Base-by-base conservation (phyloP, 176 grass and related monocot genomes). In the Aegilops bicornis region DNA sequence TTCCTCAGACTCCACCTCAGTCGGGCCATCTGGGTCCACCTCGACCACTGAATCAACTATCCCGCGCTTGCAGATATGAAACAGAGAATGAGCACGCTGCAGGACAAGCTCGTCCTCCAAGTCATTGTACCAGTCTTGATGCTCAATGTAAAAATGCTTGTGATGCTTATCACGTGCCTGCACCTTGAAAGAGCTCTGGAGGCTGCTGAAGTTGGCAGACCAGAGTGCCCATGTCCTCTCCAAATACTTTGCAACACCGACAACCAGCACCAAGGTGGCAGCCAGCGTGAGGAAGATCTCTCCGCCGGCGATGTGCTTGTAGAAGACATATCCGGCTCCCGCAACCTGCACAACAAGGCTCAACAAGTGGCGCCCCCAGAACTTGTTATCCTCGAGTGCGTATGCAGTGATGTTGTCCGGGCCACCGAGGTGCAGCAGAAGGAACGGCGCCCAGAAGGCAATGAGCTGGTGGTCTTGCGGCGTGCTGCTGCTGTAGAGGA, bases 361-460 rank as follows among this genome's bases (percentile, higher is more conserved):
- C 10, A 71, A 22, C 7, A 82, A 2, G 66, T 58, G 65, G 16
- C 84, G 72, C 33, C 2, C 1, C 86, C 85, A 80, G 20, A 91
- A 40, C 66, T 86, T 15, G 78, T 83, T 83, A 68, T 89, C 94
- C 77, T 91, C 8, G 19, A 93, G 36, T 0, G 87, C 40, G 15
- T 88, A 93, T 16, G 94, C 86, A 1, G 84, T 89, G 61, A 96
- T 96, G 81, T 73, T 91, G 24, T 95, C 94, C 0, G 78, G 94
- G 0, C 94, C 94, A 0, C 87, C 94, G 9, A 91, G 91, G 69
- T 96, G 94, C 6, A 93, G 66, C 4, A 93, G 75, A 15, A 95
- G 86, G 83, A 95, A 95, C 0, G 93, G 91, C 2, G 88, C 77
- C 90, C 90, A 92, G 36, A 87, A 87, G 3, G 85, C 64, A 2